A percentile compares a stretch with the other conserved stretches of the same genome.
Conservation (phyloP, 1,139 yeast species). For the Blastobotrys ciferrii region DNA sequence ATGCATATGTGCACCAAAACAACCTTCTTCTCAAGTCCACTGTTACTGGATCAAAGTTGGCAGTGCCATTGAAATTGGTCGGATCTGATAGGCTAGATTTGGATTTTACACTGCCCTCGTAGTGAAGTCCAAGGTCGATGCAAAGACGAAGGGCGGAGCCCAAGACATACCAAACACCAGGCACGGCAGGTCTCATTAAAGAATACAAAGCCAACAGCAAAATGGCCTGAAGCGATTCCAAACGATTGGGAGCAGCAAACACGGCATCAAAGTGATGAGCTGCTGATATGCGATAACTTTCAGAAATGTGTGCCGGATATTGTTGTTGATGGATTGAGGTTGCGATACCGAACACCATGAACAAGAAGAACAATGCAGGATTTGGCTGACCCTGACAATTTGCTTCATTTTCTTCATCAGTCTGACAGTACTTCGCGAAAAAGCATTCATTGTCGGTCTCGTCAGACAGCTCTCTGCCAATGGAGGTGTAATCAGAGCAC, state of each 20-base stretch:
- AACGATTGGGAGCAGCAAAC: conserved; percentile 55
- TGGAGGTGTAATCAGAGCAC: conserved; percentile 59
- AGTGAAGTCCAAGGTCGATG: conserved; percentile 80
- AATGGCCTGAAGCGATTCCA: conserved; percentile 73
- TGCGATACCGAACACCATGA: conserved; percentile 77
- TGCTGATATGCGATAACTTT: conserved; percentile 72
- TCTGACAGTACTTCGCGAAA: conserved; percentile 39
- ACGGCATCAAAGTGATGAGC: conserved; percentile 58
- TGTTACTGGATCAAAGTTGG: conserved; percentile 47
- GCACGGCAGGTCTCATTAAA: conserved; percentile 50
- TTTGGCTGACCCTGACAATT: conserved; percentile 19
- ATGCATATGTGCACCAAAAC: conserved; percentile 85
- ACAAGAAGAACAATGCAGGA: conserved; percentile 54
- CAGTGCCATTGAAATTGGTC: conserved; percentile 9
- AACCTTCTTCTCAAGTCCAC: conserved; percentile 72
- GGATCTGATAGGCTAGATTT: conserved; percentile 22
- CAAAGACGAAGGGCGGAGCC: conserved; percentile 79
- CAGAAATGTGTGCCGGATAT: conserved; percentile 65
- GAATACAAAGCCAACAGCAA: conserved; percentile 68
- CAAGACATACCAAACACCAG: conserved; percentile 90
- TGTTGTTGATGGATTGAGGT: conserved; percentile 71
- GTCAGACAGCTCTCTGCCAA: conserved; percentile 37
- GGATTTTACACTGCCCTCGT: conserved; percentile 43
- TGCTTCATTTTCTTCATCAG: conserved; percentile 16
- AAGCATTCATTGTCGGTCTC: conserved; percentile 45